These are phyloP conservation scores for Tulasnella sp. DNA, from an alignment of 768 basidiomycete genomes.

Conservation along the genomic window DNA sequence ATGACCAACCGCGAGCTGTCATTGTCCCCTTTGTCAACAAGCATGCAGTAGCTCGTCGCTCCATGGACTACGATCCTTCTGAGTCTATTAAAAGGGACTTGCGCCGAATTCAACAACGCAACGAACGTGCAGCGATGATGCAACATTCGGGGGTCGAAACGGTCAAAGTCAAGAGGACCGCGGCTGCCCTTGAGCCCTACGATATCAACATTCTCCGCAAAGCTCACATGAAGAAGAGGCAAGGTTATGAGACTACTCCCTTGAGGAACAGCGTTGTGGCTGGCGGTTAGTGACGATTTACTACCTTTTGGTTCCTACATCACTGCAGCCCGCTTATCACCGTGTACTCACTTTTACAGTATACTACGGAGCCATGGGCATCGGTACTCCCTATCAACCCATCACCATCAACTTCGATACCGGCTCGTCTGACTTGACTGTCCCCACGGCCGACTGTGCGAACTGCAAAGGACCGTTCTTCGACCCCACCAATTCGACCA, in stretches of 20 bases:
- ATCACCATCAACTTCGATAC: background rate
- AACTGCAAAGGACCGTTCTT: background rate
- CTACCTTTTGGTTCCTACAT: too few species aligned
- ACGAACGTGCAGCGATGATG: background rate
- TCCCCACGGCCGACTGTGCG: background rate
- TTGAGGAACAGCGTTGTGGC: background rate
- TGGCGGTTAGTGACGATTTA: too few species aligned
- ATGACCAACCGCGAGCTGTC: background rate
- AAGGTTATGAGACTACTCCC: background rate
- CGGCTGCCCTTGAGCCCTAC: background rate
- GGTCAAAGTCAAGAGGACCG: background rate
- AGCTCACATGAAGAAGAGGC: background rate
- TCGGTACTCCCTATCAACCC: background rate
- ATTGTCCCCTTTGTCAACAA: background rate
- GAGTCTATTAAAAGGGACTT: background rate
- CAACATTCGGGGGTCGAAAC: background rate
- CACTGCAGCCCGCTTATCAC: background rate
- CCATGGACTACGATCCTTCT: background rate
- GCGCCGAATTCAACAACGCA: background rate
- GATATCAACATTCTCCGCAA: background rate
- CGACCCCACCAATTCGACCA: background rate
- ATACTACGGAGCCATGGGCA: background rate
- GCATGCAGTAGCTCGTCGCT: background rate
- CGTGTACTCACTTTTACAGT: background rate
- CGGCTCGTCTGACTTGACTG: background rate